phyloP scores from a whole-genome alignment of 1,284 basidiomycete species.

The Schizophyllum commune region DNA sequence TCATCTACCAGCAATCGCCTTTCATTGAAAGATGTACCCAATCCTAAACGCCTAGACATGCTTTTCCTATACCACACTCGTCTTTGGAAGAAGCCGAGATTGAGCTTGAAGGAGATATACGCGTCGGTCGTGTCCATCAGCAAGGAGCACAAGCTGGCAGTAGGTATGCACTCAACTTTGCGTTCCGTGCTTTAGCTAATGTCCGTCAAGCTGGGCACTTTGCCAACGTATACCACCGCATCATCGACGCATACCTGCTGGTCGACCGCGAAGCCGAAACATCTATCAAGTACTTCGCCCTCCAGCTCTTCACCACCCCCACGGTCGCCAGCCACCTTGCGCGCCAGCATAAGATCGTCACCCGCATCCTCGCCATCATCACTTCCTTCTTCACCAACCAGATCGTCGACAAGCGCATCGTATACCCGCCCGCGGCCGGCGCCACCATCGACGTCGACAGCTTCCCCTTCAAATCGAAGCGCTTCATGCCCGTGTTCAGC shows the following conservation, averaged over 20 bases:
- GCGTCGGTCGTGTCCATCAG: conserved; percentile 71
- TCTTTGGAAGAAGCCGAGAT: conserved; percentile 78
- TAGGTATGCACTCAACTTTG: conserved; percentile 43
- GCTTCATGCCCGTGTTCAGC: conserved; percentile 86
- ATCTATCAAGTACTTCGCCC: conserved; percentile 86
- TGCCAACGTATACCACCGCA: conserved; percentile 76
- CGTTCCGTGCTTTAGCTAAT: conserved; percentile 3
- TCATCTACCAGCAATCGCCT: neutral
- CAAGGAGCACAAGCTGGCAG: conserved; percentile 67
- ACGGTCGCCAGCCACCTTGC: conserved; percentile 76
- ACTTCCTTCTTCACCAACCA: conserved; percentile 87
- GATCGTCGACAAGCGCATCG: conserved; percentile 59
- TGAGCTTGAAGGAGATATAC: conserved; percentile 78
- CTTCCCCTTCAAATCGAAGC: conserved; percentile 85
- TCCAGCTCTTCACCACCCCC: conserved; percentile 87
- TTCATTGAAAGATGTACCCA: conserved; percentile 32
- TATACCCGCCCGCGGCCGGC: conserved; percentile 32
- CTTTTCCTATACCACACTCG: conserved; percentile 73
- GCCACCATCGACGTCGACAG: conserved; percentile 69
- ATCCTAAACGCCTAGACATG: conserved; percentile 62
- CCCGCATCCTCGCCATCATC: conserved; percentile 74
- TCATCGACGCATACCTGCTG: conserved; percentile 86
- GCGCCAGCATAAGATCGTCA: conserved; percentile 60
- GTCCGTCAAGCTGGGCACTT: conserved; percentile 65
- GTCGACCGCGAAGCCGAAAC: conserved; percentile 90